These are phyloP conservation scores for Cladorrhinum samala DNA, from an alignment of 495 filamentous ascomycete species.

Conservation along the genomic window DNA sequence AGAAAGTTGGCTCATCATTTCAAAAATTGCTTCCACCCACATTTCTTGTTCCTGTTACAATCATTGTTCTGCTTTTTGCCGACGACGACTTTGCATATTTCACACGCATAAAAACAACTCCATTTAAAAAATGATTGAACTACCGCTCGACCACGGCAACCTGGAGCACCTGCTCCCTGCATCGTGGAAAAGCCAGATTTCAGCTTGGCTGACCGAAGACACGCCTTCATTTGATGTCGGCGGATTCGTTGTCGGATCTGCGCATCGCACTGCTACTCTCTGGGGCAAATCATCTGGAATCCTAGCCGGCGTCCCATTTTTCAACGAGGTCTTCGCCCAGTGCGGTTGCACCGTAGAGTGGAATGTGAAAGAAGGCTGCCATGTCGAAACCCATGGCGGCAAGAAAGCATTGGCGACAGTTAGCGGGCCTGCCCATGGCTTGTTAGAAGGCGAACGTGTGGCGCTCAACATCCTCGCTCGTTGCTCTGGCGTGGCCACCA, in stretches of 20 bases:
- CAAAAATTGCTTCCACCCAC: too few relatives aligned
- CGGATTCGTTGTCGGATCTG: conserved; percentile 89
- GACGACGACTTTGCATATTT: background rate
- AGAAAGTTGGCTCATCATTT: too few relatives aligned
- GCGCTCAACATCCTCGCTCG: conserved; percentile 87
- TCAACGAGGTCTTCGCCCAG: conserved; percentile 88
- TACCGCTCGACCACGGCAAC: conserved; percentile 57
- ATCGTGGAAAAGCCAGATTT: conserved; percentile 74
- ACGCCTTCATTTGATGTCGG: conserved; percentile 95
- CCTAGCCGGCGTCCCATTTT: conserved; percentile 89
- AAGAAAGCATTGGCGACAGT: conserved; percentile 70
- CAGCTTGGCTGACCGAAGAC: conserved; percentile 88
- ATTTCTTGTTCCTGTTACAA: too few relatives aligned
- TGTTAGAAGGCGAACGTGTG: conserved; percentile 88
- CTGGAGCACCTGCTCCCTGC: conserved; percentile 76
- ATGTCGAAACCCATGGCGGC: conserved; percentile 44
- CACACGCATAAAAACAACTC: background rate
- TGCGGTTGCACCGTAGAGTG: conserved; percentile 85
- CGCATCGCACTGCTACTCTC: conserved; percentile 68
- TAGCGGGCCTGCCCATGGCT: conserved; percentile 71
- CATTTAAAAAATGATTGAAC: conserved; percentile 26
- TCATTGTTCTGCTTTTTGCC: too few relatives aligned
- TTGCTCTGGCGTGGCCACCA: conserved; percentile 86
- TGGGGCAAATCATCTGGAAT: conserved; percentile 86
- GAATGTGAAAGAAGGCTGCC: conserved; percentile 70